Percentiles rank a stretch among this genome's conserved stretches.
These are phyloP conservation scores for Trichoderma sp. DNA, from an alignment of 2,329 filamentous ascomycete genomes.

Conservation along the genomic window DNA sequence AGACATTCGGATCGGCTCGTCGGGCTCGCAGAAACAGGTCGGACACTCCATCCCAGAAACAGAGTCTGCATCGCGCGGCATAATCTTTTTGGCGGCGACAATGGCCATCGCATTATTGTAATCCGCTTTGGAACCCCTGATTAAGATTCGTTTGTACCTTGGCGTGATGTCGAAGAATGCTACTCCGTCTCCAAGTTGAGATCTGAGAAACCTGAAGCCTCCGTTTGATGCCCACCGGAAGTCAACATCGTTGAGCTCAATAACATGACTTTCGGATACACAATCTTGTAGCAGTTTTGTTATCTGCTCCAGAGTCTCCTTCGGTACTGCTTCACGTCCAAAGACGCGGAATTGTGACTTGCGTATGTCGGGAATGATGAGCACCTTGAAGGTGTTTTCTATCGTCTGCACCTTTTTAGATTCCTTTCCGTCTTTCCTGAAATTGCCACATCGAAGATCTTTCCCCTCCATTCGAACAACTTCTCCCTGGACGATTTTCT, in stretches of 20 bases:
- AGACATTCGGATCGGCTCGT: slow-evolving; percentile 34
- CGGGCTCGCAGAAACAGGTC: slow-evolving; percentile 38
- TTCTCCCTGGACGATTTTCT: not conserved
- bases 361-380: slow-evolving; percentile 3
- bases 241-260: slow-evolving; percentile 28
- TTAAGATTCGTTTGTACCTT: slow-evolving; percentile 25
- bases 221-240: slow-evolving; percentile 32
- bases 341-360: slow-evolving; percentile 10
- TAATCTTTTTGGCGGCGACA: not conserved
- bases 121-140: slow-evolving; percentile 25
- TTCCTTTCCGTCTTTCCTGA: not conserved
- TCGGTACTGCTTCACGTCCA: not conserved
- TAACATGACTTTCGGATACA: slow-evolving; percentile 18
- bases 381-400: not conserved
- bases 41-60: slow-evolving; percentile 25
- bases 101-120: slow-evolving; percentile 14
- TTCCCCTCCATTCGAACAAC: slow-evolving; percentile 7
- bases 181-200: slow-evolving; percentile 26
- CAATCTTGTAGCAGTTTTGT: not conserved
- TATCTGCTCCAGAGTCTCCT: not conserved
- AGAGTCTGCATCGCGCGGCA: not conserved
- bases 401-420: not conserved
- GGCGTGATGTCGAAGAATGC: slow-evolving; percentile 30
- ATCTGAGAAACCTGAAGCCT: slow-evolving; percentile 30
- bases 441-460: not conserved